phyloP scores from a whole-genome alignment of 805 yeast genomes.

The Diddensiella santjacobensis region DNA sequence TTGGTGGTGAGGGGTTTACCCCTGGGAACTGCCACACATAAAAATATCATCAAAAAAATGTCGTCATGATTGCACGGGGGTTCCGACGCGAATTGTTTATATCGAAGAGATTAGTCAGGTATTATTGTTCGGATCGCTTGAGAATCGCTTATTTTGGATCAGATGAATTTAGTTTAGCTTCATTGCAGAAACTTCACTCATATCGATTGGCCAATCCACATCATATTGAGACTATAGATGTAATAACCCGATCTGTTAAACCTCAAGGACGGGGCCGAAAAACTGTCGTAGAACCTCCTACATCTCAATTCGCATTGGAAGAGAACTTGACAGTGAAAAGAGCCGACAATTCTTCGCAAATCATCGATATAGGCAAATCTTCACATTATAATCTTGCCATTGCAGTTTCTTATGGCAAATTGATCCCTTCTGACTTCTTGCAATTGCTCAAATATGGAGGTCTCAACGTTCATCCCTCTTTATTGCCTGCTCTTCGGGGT shows the following conservation, averaged over 20 bases:
- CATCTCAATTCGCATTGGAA: constrained; percentile 18
- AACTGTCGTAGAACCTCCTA: constrained; percentile 48
- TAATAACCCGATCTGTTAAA: constrained; percentile 63
- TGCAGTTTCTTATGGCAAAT: constrained; percentile 88
- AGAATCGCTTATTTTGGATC: constrained; percentile 72
- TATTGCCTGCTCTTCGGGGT: constrained; percentile 77
- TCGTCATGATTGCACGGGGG: too few relatives aligned
- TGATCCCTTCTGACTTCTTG: constrained; percentile 67
- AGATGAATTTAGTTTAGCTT: constrained; percentile 59
- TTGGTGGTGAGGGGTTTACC: not conserved
- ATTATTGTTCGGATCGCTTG: constrained; percentile 17
- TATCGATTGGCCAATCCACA: constrained; percentile 22
- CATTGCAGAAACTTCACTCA: constrained; percentile 43
- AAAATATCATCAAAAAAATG: too few relatives aligned
- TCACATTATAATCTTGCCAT: constrained; percentile 59
- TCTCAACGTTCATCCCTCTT: constrained; percentile 87
- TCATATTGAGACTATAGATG: constrained; percentile 43
- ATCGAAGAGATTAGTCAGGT: too few relatives aligned
- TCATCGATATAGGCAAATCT: constrained; percentile 18
- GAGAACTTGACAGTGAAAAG: constrained; percentile 17
- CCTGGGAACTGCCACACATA: too few relatives aligned
- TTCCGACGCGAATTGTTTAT: too few relatives aligned
- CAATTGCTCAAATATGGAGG: constrained; percentile 55
- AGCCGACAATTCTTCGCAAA: constrained; percentile 22
- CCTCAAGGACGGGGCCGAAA: constrained; percentile 56